Base-by-base conservation (phyloP, 352 stramenopile genomes). In the Phytopythium sindhum region DNA sequence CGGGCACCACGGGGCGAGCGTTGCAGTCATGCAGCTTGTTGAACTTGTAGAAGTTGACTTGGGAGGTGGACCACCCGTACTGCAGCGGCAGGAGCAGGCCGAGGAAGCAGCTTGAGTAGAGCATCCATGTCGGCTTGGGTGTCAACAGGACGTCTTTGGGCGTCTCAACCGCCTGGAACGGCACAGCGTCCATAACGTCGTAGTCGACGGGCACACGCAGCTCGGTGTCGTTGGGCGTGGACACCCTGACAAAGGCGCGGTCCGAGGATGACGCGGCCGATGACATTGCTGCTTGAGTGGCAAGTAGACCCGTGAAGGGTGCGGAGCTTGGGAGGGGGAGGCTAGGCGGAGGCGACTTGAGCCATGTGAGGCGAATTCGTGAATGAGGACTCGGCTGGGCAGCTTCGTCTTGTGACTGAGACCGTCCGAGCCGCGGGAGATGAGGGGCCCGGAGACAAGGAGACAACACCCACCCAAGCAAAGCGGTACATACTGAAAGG, bases 21-120 rank as follows among this genome's bases (percentile, higher is more conserved):
- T 72, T 61, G 52, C 77, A 86, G 21, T 74, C 64, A 2, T 65
- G 35, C 12, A 62, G 55, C 19, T 82, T 72, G 67, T 83, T 77
- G 37, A 78, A 83, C 44, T 78, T 78, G 54, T 66, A 64, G 39
- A 74, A 60, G 39, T 78, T 82, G 60, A 86, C 65, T 63, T 86
- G 72, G 23, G 66, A 72, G 4, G 74, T 76, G 28, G 68, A 78
- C 74, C 74, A 83, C 59, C 77, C 77, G 39, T 74, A 79, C 57
- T 86, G 74, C 0, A 81, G 54, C 0, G 71, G 66, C 7, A 75
- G 60, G 12, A 84, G 58, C 35, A 84, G 67, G 1, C 70, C 72
- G 29, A 78, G 63, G 47, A 67, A 41, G n/a, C 66, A 66, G 29
- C 69, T 81, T 11, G 66, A 64, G 50, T 77, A 82, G 44, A 82